Evolutionary conservation across 2,329 filamentous ascomycete genomes (phyloP), one percentile per base, ranked within the genome.

Genomic region (Colletotrichum sp.): DNA sequence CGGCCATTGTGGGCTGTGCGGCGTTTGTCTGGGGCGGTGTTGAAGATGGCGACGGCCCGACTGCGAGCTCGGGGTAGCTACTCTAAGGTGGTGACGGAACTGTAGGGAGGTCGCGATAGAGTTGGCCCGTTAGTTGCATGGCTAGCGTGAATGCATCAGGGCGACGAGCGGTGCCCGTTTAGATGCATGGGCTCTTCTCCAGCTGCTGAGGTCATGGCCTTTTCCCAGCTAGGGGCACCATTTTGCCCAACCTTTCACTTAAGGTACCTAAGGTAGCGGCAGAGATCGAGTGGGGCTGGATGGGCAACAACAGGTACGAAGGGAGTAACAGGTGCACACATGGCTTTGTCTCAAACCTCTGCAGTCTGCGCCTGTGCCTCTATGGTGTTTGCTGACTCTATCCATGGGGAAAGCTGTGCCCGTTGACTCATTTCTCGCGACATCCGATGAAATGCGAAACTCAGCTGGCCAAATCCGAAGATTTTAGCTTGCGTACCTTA

Each of bases 1-100:
- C 85, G 39, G 94, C 94, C 75, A 67, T 81, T 70, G 68, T 67
- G 62, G 36, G 52, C n/a, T 18, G 34, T 64, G 21, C 15, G 13
- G 13, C 28, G 55, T 36, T 9, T 36, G 36, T 39, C 5, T 21
- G 36, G 30, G 30, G 8, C 18, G 36, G 30, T n/a, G 9, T 5
- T 30, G 26, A 12, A 6, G 57, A 34, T 52, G 18, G 8, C n/a
- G n/a, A 59, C 21, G 26, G 67, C 68, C 65, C 28, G 13, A 16
- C 55, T 75, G 39, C 32, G 60, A 49, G 13, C 18, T 63, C 18
- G 36, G 30, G 32, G 57, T 49, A 57, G 65, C 66, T 73, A 24
- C 28, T 16, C n/a, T 21, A 3, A 24, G 59, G 18, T 63, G 59
- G 32, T 21, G 59, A 32, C 28, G 57, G 28, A 24, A 26, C 30